These are phyloP conservation scores for Pulicaria dysenterica DNA, from an alignment of 129 eudicot genomes.

Conservation along the genomic window DNA sequence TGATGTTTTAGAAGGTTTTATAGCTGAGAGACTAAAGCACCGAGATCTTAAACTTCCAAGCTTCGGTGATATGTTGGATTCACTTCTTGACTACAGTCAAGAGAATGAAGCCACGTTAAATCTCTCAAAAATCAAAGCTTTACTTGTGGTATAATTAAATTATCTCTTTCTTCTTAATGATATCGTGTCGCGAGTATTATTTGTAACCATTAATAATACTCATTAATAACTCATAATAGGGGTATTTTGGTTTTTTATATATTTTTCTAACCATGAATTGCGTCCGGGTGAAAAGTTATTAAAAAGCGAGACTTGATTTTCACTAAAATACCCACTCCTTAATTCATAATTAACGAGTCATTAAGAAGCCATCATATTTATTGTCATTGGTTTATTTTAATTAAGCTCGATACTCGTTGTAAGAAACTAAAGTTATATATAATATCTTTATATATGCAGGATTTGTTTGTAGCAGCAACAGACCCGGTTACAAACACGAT, in stretches of 20 bases:
- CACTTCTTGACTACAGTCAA: constrained; percentile 42
- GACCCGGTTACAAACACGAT: constrained; percentile 41
- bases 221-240: too few relatives aligned
- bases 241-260: too few relatives aligned
- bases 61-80: constrained; percentile 50
- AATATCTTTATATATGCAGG: constrained; percentile 24
- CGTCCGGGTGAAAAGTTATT: too few relatives aligned
- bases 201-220: too few relatives aligned
- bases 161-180: neutral
- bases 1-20: constrained; percentile 24
- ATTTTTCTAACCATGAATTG: too few relatives aligned
- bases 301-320: too few relatives aligned
- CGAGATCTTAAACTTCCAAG: constrained; percentile 25
- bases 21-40: constrained; percentile 28
- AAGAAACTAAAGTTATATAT: too few relatives aligned
- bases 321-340: too few relatives aligned
- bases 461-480: constrained; percentile 44
- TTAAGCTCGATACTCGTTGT: too few relatives aligned
- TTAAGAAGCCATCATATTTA: too few relatives aligned
- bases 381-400: too few relatives aligned
- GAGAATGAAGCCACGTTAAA: constrained; percentile 34
- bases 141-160: constrained; percentile 36
- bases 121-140: constrained; percentile 31
- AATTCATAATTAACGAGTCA: too few relatives aligned
- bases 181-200: neutral